Evolutionary conservation across 2,329 filamentous ascomycete genomes (phyloP).

Genomic region (Scortechinia acanthostroma): DNA sequence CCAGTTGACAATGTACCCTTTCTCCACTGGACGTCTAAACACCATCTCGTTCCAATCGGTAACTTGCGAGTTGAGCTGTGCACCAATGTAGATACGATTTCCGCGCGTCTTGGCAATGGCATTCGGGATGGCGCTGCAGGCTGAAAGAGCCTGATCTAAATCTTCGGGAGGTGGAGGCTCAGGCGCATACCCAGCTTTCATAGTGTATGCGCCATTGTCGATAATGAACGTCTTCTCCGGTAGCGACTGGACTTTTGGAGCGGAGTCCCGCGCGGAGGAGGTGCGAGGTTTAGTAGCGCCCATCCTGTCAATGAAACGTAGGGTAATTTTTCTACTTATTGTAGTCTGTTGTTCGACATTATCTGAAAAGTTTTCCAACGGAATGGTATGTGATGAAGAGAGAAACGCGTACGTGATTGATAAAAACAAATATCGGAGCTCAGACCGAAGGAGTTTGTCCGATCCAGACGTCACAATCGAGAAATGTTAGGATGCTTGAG

Average conservation of each 20-base stretch:
- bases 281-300: background rate
- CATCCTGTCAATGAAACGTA: no score
- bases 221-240: conserved; percentile 46
- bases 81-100: conserved; percentile 48
- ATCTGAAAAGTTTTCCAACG: no score
- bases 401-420: no score
- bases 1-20: conserved; percentile 63
- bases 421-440: no score
- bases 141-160: conserved; percentile 6
- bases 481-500: no score
- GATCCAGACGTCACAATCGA: no score
- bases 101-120: conserved; percentile 54
- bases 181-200: conserved; percentile 53
- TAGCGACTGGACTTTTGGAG: conserved; percentile 20
- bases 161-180: conserved; percentile 21
- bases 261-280: background rate
- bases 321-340: no score
- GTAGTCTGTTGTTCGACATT: no score
- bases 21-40: conserved; percentile 60
- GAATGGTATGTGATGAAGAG: no score
- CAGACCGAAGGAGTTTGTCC: no score
- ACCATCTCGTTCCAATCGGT: conserved; percentile 59
- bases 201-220: conserved; percentile 57
- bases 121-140: conserved; percentile 51
- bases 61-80: conserved; percentile 45